A percentile compares a stretch with the other conserved stretches of the same genome.
Conservation (phyloP, 2,329 filamentous ascomycete species). For the Juglanconis juglandina region DNA sequence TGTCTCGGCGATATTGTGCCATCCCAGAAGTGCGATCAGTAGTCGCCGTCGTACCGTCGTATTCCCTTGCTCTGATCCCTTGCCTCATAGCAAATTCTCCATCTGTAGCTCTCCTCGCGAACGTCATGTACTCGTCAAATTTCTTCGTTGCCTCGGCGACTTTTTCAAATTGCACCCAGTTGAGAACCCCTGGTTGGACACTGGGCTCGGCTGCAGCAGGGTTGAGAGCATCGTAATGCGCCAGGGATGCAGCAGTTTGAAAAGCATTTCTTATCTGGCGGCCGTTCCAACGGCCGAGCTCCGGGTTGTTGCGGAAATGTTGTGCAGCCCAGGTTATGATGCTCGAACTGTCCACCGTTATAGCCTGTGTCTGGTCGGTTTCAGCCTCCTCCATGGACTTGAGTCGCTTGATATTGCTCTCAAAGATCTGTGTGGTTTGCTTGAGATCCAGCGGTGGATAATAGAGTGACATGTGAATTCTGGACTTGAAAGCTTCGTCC, state of each 20-base stretch:
- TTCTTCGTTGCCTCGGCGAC: too few species aligned
- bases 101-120: too few species aligned
- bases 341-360: neutral
- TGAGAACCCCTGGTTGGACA: too few species aligned
- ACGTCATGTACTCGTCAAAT: too few species aligned
- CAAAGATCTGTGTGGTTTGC: constrained; percentile 28
- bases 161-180: too few species aligned
- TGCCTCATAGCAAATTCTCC: too few species aligned
- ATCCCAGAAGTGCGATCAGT: too few species aligned
- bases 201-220: too few species aligned
- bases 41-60: too few species aligned
- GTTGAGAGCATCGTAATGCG: neutral
- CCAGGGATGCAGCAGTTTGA: constrained; percentile 25
- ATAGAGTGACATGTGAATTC: constrained; percentile 31
- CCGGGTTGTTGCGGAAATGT: neutral
- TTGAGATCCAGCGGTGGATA: constrained; percentile 26
- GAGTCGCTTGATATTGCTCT: constrained; percentile 18
- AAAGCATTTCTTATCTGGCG: constrained; percentile 34
- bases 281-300: constrained; percentile 28
- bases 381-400: neutral
- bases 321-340: too few species aligned
- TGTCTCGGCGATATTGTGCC: too few species aligned
- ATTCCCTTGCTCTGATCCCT: too few species aligned
- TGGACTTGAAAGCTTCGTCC: constrained; percentile 35
- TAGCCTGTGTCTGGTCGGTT: neutral